Percentiles rank a stretch among this genome's conserved stretches.
Evolutionary conservation across 352 stramenopile species (phyloP).

Genomic region (Thraustotheca clavata): DNA sequence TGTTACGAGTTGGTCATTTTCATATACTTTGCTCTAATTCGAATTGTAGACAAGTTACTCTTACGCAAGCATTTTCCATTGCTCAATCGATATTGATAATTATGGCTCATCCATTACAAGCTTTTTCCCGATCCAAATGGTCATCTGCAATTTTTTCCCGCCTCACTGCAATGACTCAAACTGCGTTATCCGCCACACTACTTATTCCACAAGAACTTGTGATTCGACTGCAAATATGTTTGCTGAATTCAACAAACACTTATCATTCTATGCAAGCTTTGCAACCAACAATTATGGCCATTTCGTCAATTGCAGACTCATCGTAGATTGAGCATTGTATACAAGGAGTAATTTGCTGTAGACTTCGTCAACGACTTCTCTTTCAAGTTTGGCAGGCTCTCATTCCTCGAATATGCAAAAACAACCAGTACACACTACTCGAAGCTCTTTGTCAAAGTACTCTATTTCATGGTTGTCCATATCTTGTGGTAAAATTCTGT

Average conservation of each 20-base stretch:
- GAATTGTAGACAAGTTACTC: slow-evolving; percentile 31
- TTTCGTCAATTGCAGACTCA: slow-evolving; percentile 55
- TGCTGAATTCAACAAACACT: slow-evolving; percentile 36
- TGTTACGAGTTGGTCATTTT: slow-evolving; percentile 26
- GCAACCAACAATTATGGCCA: slow-evolving; percentile 39
- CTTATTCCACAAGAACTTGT: slow-evolving; percentile 41
- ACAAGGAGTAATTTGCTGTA: not conserved
- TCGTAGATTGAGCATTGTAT: slow-evolving; percentile 25
- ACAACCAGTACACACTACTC: slow-evolving; percentile 41
- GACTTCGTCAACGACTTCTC: slow-evolving; percentile 39
- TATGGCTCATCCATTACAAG: slow-evolving; percentile 51
- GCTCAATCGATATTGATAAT: slow-evolving; percentile 60
- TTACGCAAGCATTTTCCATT: slow-evolving; percentile 40
- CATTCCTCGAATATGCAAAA: slow-evolving; percentile 28
- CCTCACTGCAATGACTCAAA: slow-evolving; percentile 20
- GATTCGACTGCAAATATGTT: slow-evolving; percentile 48
- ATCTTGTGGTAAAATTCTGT: not conserved
- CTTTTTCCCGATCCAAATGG: slow-evolving; percentile 39
- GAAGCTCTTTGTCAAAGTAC: slow-evolving; percentile 40
- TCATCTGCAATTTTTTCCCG: slow-evolving; percentile 38
- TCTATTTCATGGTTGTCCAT: slow-evolving; percentile 28
- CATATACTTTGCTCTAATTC: slow-evolving; percentile 7
- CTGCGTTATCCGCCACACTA: slow-evolving; percentile 39
- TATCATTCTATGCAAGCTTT: slow-evolving; percentile 40
- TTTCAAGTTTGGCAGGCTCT: slow-evolving; percentile 36